Evolutionary conservation across 108 stramenopile species (phyloP).

Genomic region (Cylindrotheca fusiformis): DNA sequence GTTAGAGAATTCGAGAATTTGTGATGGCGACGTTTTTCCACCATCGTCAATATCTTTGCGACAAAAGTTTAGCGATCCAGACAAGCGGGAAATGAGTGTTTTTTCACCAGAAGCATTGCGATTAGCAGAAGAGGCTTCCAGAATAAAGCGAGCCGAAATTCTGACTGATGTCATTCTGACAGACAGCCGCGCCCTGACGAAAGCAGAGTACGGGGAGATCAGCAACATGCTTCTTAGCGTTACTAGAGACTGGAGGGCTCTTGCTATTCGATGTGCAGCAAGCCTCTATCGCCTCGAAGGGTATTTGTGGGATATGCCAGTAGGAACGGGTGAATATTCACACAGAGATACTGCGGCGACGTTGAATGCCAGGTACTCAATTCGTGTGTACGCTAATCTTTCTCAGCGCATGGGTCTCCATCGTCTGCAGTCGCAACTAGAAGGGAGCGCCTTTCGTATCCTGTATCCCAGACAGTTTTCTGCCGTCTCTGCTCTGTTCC

Average conservation of each 20-base stretch:
- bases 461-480: constrained; percentile 73
- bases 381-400: constrained; percentile 63
- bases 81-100: not conserved
- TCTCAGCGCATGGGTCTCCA: constrained; percentile 75
- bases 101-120: constrained; percentile 13
- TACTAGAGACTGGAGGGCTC: constrained; percentile 73
- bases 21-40: not conserved
- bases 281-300: constrained; percentile 74
- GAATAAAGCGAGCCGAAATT: constrained; percentile 68
- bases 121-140: constrained; percentile 47
- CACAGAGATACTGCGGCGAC: constrained; percentile 12
- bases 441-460: constrained; percentile 68
- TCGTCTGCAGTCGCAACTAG: constrained; percentile 58
- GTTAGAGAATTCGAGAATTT: not conserved
- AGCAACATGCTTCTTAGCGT: constrained; percentile 57
- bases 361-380: constrained; percentile 49
- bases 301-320: constrained; percentile 17
- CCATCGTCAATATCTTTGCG: not conserved
- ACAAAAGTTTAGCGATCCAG: not conserved
- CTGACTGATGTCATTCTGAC: constrained; percentile 37
- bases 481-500: constrained; percentile 54
- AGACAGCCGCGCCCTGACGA: constrained; percentile 3
- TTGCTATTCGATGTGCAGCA: constrained; percentile 72
- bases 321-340: not conserved
- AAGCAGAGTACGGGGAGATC: constrained; percentile 39